phyloP scores from a whole-genome alignment of 2,329 filamentous ascomycete species.

The Acephala macrosclerotiorum region DNA sequence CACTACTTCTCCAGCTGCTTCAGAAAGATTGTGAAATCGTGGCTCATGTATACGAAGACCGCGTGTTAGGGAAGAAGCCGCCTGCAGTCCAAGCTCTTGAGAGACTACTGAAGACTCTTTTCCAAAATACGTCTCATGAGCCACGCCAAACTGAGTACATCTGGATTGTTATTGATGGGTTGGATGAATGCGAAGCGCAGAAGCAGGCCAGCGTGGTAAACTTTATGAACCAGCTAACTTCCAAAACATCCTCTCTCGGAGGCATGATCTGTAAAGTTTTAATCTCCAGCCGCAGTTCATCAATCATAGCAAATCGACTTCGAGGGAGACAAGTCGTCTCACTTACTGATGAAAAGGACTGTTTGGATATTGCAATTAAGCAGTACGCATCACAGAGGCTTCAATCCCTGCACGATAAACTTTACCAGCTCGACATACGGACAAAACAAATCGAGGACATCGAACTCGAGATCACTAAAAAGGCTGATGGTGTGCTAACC shows the following conservation, averaged over 20 bases:
- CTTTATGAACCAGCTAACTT: slow-evolving; percentile 6
- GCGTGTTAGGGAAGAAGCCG: slow-evolving; percentile 35
- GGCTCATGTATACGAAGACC: slow-evolving; percentile 39
- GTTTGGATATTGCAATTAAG: slow-evolving; percentile 33
- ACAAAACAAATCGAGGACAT: slow-evolving; percentile 23
- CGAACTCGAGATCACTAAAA: neutral
- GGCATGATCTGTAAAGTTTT: slow-evolving; percentile 37
- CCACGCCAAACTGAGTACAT: slow-evolving; percentile 31
- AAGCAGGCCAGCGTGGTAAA: slow-evolving; percentile 9
- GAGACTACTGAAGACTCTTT: slow-evolving; percentile 31
- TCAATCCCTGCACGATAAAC: slow-evolving; percentile 32
- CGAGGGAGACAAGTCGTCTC: slow-evolving; percentile 35
- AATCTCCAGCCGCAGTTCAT: slow-evolving; percentile 37
- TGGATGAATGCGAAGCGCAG: slow-evolving; percentile 24
- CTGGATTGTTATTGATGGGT: slow-evolving; percentile 42
- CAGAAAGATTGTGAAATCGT: slow-evolving; percentile 37
- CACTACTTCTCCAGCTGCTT: slow-evolving; percentile 44
- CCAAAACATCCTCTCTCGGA: neutral
- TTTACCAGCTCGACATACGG: slow-evolving; percentile 7
- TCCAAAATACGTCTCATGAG: slow-evolving; percentile 15
- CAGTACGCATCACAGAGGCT: slow-evolving; percentile 33
- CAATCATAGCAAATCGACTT: slow-evolving; percentile 27
- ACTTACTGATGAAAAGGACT: slow-evolving; percentile 38
- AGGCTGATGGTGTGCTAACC: slow-evolving; percentile 4
- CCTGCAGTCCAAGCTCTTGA: slow-evolving; percentile 35